A percentile compares a stretch with the other conserved stretches of the same genome.
These are phyloP conservation scores for Blastobotrys arbuscula DNA, from an alignment of 1,139 yeast genomes.

Conservation along the genomic window DNA sequence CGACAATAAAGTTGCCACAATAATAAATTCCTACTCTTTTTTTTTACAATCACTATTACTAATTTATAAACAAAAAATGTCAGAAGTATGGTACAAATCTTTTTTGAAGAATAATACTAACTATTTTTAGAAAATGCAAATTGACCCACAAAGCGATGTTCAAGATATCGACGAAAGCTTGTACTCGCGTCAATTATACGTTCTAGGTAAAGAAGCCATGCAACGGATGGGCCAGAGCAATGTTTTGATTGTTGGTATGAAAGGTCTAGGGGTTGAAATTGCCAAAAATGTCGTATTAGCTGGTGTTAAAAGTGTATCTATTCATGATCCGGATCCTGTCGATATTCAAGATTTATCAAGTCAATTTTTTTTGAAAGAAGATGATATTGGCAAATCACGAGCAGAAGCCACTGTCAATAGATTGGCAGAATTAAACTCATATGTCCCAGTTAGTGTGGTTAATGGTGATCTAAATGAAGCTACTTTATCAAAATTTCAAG, in stretches of 20 bases:
- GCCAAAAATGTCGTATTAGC: slow-evolving; percentile 96
- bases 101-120: not conserved
- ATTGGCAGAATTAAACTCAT: slow-evolving; percentile 77
- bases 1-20: not conserved
- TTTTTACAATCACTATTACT: not conserved
- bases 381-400: slow-evolving; percentile 72
- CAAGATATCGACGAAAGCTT: slow-evolving; percentile 74
- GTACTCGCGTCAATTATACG: slow-evolving; percentile 93
- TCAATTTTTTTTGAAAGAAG: slow-evolving; percentile 72
- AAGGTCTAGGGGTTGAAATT: slow-evolving; percentile 90
- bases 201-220: slow-evolving; percentile 96
- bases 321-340: slow-evolving; percentile 76
- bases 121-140: slow-evolving; percentile 13
- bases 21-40: not conserved
- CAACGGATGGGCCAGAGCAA: slow-evolving; percentile 90
- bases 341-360: slow-evolving; percentile 70
- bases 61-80: not conserved
- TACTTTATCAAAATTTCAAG: slow-evolving; percentile 56
- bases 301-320: slow-evolving; percentile 88
- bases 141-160: slow-evolving; percentile 43
- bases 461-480: slow-evolving; percentile 43
- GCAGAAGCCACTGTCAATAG: slow-evolving; percentile 63
- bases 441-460: slow-evolving; percentile 79
- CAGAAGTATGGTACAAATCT: not conserved
- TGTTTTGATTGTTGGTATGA: slow-evolving; percentile 79